These are phyloP conservation scores for Ammopiptanthus mongolicus DNA, from an alignment of 306 rosid species.

Conservation along the genomic window DNA sequence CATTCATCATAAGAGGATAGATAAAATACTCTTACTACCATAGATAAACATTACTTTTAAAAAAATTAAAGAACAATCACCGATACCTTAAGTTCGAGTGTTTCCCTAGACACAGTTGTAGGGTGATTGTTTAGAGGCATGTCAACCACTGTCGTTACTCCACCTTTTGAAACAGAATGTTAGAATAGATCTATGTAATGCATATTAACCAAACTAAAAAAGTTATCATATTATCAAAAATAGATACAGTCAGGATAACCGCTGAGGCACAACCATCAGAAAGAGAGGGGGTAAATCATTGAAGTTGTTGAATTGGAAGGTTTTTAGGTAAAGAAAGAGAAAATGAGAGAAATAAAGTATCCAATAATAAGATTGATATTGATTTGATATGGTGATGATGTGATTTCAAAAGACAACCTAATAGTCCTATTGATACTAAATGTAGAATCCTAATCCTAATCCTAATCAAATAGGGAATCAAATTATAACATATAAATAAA, in stretches of 20 bases:
- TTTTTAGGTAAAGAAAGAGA: too few species aligned
- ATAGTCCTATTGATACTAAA: too few species aligned
- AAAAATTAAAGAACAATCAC: neutral
- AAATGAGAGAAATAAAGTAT: too few species aligned
- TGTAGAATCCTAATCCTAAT: too few species aligned
- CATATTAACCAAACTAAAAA: constrained; percentile 6
- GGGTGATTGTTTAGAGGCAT: constrained; percentile 94
- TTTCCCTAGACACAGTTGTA: constrained; percentile 74
- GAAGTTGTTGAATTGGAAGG: too few species aligned
- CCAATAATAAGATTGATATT: too few species aligned
- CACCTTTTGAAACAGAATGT: constrained; percentile 53
- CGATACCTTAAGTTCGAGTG: constrained; percentile 72
- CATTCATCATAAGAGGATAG: neutral
- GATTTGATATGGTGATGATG: too few species aligned
- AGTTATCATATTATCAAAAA: neutral
- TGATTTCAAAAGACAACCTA: too few species aligned
- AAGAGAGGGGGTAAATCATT: neutral
- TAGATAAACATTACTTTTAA: neutral
- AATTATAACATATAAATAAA: too few species aligned
- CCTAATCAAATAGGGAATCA: too few species aligned
- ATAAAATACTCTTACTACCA: neutral
- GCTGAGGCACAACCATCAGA: neutral
- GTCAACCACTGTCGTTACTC: constrained; percentile 88
- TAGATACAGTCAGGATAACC: neutral
- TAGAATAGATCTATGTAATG: constrained; percentile 10